Conservation (phyloP, 2,329 filamentous ascomycete genomes). For the Fusarium paranaense region DNA sequence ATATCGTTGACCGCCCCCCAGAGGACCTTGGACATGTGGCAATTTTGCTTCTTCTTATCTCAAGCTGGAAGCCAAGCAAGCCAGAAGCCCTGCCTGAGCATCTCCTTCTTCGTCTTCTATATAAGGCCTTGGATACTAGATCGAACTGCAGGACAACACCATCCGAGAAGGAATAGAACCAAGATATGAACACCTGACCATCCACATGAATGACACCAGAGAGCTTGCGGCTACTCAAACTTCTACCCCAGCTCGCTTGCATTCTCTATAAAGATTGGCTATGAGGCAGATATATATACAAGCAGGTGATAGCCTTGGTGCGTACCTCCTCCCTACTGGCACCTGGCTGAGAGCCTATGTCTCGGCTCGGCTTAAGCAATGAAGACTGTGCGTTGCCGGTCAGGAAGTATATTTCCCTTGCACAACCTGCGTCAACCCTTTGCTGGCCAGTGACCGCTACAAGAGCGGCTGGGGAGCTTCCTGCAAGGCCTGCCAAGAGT, state of each 20-base stretch:
- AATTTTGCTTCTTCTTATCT: neutral
- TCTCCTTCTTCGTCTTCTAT: neutral
- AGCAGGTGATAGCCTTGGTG: neutral
- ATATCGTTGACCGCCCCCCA: neutral
- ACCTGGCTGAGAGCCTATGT: neutral
- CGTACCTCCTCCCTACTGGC: neutral
- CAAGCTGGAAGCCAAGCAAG: neutral
- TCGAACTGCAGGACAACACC: neutral
- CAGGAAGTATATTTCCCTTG: no score
- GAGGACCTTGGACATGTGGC: no score
- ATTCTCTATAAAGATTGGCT: neutral
- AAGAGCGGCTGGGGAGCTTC: neutral
- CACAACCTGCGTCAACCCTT: no score
- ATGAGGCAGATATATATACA: neutral
- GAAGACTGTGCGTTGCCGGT: neutral
- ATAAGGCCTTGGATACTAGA: neutral
- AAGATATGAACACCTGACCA: neutral
- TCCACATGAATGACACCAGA: neutral
- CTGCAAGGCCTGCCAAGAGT: neutral
- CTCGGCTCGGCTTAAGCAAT: neutral
- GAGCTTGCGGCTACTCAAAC: neutral
- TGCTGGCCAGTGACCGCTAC: rapidly evolving
- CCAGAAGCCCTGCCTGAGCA: neutral
- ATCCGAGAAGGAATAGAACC: neutral
- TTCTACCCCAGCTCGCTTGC: neutral